Evolutionary conservation across 2,329 filamentous ascomycete genomes (phyloP).

Genomic region (Ceratocystis cacaofunesta): DNA sequence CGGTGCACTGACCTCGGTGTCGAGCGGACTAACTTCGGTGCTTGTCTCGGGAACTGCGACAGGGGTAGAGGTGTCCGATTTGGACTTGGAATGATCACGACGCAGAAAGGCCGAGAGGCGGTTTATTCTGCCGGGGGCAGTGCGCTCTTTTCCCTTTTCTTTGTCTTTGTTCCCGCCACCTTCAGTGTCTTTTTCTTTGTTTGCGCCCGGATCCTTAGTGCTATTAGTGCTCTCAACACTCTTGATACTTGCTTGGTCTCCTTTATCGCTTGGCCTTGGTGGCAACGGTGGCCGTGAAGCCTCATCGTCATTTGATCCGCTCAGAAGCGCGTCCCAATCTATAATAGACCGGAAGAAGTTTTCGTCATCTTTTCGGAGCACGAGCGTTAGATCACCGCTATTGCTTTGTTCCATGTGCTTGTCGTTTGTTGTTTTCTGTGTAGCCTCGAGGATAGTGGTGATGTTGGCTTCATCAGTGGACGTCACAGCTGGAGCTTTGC

Average conservation of each 20-base stretch:
- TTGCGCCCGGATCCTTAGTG: too few relatives aligned
- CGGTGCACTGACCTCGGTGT: slow-evolving; percentile 23
- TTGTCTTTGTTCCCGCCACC: slow-evolving; percentile 22
- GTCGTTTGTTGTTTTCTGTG: not conserved
- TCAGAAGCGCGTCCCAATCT: slow-evolving; percentile 12
- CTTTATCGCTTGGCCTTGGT: slow-evolving; percentile 24
- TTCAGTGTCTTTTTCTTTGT: slow-evolving; percentile 21
- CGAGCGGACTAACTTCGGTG: slow-evolving; percentile 12
- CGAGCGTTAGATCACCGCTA: slow-evolving; percentile 11
- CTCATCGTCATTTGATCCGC: slow-evolving; percentile 25
- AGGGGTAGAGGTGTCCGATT: slow-evolving; percentile 18
- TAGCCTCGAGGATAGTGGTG: not conserved
- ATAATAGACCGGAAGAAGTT: slow-evolving; percentile 42
- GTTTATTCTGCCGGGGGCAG: slow-evolving; percentile 18
- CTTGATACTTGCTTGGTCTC: slow-evolving; percentile 20
- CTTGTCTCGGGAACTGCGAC: slow-evolving; percentile 12
- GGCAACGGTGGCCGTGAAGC: slow-evolving; percentile 40
- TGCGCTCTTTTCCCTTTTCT: slow-evolving; percentile 15
- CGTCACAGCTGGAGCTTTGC: not conserved
- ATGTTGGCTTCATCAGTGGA: not conserved
- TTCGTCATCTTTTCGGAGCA: slow-evolving; percentile 44
- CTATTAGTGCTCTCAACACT: slow-evolving; percentile 22
- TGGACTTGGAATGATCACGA: slow-evolving; percentile 28
- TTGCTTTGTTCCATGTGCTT: not conserved
- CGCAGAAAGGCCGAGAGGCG: slow-evolving; percentile 27